Percentiles rank a stretch among this genome's conserved stretches.
phyloP scores from a whole-genome alignment of 306 rosid genomes.

The Cicer chorassanicum region DNA sequence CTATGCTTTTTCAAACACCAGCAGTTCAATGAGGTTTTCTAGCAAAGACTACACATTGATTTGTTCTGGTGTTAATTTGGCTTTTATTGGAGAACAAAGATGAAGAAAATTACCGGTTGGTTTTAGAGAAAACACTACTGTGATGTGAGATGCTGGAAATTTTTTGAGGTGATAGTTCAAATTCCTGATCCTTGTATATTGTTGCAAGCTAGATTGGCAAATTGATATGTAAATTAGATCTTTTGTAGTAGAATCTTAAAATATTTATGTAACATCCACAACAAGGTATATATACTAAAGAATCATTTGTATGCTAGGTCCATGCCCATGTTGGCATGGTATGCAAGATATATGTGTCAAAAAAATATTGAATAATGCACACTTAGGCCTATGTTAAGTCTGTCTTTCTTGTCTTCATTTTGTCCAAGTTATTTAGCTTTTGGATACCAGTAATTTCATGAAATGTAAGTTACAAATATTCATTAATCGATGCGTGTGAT shows the following conservation, averaged over 20 bases:
- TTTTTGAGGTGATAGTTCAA: background rate
- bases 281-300: too few relatives aligned
- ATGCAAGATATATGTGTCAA: too few relatives aligned
- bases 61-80: conserved; percentile 26
- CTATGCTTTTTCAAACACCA: conserved; percentile 32
- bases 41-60: background rate
- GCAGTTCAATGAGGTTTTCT: conserved; percentile 12
- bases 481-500: background rate
- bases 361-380: background rate
- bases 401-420: background rate
- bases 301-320: too few relatives aligned
- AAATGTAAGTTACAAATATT: background rate
- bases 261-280: background rate
- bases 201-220: conserved; percentile 25
- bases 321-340: too few relatives aligned
- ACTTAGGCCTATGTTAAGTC: background rate
- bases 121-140: background rate
- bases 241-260: conserved; percentile 6
- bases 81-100: conserved; percentile 26
- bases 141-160: background rate
- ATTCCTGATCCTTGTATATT: background rate
- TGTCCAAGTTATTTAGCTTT: background rate
- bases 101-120: conserved; percentile 16
- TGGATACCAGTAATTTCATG: background rate
- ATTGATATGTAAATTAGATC: conserved; percentile 20